Conservation (phyloP, 805 yeast genomes). For the Yarrowia phangngaensis region DNA sequence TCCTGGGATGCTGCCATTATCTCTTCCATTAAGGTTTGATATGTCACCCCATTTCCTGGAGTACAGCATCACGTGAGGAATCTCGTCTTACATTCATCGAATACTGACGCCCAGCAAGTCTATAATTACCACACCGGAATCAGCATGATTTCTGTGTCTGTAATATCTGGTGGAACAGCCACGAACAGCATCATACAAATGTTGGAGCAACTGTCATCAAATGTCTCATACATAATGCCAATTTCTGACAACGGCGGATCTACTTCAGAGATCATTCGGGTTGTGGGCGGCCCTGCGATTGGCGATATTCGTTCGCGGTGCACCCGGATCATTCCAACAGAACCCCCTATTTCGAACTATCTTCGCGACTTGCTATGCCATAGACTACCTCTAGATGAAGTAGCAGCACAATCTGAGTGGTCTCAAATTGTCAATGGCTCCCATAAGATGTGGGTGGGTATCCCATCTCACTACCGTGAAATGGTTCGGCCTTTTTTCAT, state of each 20-base stretch:
- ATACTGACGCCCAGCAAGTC: no score
- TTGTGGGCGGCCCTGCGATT: constrained; percentile 91
- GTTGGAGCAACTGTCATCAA: constrained; percentile 45
- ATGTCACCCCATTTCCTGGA: no score
- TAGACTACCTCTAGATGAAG: constrained; percentile 49
- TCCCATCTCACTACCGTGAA: constrained; percentile 59
- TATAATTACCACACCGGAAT: no score
- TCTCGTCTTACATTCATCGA: no score
- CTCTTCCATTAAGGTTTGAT: no score
- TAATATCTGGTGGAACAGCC: constrained; percentile 50
- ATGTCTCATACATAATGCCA: constrained; percentile 68
- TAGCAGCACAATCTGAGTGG: constrained; percentile 70
- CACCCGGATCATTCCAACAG: constrained; percentile 61
- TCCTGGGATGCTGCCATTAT: no score
- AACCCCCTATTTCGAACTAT: constrained; percentile 34
- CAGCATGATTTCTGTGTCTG: constrained; percentile 29
- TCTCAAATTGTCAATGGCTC: constrained; percentile 70
- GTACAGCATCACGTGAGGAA: no score
- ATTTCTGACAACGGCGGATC: constrained; percentile 94
- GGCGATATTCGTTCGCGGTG: constrained; percentile 86
- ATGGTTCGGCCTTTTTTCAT: constrained; percentile 72
- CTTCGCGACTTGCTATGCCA: constrained; percentile 44
- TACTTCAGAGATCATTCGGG: constrained; percentile 79
- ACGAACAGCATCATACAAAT: constrained; percentile 70
- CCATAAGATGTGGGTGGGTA: constrained; percentile 61